A percentile compares a stretch with the other conserved stretches of the same genome.
These are phyloP conservation scores for Phytophthora pseudosyringae DNA, from an alignment of 352 stramenopile species.

Conservation along the genomic window DNA sequence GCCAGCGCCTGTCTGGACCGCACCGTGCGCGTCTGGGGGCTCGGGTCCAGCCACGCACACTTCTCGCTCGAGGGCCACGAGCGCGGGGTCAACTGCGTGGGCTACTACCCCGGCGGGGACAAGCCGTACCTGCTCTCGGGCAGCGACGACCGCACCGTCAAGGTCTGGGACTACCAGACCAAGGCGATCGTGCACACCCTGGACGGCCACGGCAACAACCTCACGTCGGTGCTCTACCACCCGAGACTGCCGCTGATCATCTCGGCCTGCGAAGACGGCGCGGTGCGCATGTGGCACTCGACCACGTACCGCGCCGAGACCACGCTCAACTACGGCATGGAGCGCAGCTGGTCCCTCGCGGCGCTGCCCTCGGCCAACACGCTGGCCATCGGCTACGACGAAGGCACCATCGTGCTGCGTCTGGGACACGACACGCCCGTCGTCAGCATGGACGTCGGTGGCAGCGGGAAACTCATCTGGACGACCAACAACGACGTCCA, in stretches of 20 bases:
- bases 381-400: slow-evolving; percentile 95
- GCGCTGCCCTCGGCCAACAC: slow-evolving; percentile 89
- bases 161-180: slow-evolving; percentile 99
- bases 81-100: slow-evolving; percentile 98
- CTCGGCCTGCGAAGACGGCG: slow-evolving; percentile 97
- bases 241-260: slow-evolving; percentile 98
- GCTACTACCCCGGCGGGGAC: slow-evolving; percentile 99
- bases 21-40: slow-evolving; percentile 96
- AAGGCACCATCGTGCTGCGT: slow-evolving; percentile 96
- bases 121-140: slow-evolving; percentile 99
- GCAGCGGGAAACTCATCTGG: slow-evolving; percentile 97
- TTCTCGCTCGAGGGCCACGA: slow-evolving; percentile 95
- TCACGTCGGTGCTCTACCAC: slow-evolving; percentile 98
- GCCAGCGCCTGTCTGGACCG: slow-evolving; percentile 97
- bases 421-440: slow-evolving; percentile 98
- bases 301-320: slow-evolving; percentile 98
- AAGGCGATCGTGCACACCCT: slow-evolving; percentile 99
- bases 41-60: slow-evolving; percentile 93
- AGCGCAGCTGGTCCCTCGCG: slow-evolving; percentile 96
- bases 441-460: slow-evolving; percentile 95
- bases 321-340: slow-evolving; percentile 99
- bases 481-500: slow-evolving; percentile 98
- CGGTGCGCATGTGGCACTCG: slow-evolving; percentile 93
- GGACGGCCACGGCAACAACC: slow-evolving; percentile 99
- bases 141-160: slow-evolving; percentile 96